Percentiles rank a stretch among this genome's conserved stretches.
These are phyloP conservation scores for Quercus cerris DNA, from an alignment of 306 rosid genomes.

Conservation along the genomic window DNA sequence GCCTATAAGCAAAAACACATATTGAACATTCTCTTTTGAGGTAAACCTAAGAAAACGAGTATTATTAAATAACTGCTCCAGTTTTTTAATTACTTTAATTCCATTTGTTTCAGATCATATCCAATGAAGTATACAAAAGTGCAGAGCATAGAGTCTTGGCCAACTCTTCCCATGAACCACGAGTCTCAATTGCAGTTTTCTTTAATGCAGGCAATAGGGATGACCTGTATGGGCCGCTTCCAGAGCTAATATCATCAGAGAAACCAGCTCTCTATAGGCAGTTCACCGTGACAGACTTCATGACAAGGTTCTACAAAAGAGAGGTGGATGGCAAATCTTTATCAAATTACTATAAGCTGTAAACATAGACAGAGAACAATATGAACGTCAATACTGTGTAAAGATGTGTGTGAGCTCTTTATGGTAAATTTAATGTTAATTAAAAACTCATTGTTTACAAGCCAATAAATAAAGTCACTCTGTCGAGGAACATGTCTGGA, in stretches of 20 bases:
- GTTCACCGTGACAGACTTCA: constrained; percentile 24
- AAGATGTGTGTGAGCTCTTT: background rate
- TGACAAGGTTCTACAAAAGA: constrained; percentile 22
- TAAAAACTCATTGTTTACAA: background rate
- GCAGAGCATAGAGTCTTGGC: constrained; percentile 48
- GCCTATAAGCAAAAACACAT: no score
- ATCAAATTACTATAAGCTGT: constrained; percentile 44
- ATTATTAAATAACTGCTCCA: no score
- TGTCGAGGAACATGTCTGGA: no score
- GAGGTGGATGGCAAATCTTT: constrained; percentile 53
- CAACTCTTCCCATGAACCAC: constrained; percentile 17
- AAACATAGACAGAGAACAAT: background rate
- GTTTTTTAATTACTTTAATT: background rate
- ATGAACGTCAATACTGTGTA: no score
- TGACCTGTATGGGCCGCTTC: constrained; percentile 37
- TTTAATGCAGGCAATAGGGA: constrained; percentile 30
- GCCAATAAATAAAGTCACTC: background rate
- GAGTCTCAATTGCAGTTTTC: constrained; percentile 31
- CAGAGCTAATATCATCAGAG: constrained; percentile 32
- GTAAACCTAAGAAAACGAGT: no score
- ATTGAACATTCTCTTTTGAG: no score
- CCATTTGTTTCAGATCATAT: constrained; percentile 15
- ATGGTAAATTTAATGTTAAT: background rate
- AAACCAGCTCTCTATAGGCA: constrained; percentile 21
- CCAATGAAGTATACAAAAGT: constrained; percentile 42